A percentile compares a stretch with the other conserved stretches of the same genome.
Conservation (phyloP, 805 yeast genomes). For the Barnettozyma salicaria region DNA sequence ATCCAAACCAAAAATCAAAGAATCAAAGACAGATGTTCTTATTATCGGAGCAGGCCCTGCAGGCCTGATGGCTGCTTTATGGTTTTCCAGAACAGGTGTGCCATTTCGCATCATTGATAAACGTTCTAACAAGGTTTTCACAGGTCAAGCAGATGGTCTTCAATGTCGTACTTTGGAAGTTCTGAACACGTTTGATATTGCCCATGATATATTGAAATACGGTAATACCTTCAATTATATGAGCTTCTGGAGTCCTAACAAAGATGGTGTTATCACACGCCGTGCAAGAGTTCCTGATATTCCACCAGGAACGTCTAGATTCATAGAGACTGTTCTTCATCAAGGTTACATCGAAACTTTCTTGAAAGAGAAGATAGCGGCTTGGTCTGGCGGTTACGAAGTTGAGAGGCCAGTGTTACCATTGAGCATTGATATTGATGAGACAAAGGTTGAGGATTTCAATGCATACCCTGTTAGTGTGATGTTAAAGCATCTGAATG, state of each 20-base stretch:
- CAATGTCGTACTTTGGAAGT: conserved; percentile 3
- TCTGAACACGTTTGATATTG: conserved; percentile 1
- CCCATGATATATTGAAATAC: conserved; percentile 1
- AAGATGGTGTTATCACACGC: not conserved
- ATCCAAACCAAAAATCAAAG: not conserved
- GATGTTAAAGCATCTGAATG: conserved; percentile 1
- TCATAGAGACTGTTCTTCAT: conserved; percentile 1
- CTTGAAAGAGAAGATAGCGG: not conserved
- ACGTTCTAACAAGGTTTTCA: conserved; percentile 1
- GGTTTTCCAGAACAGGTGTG: not conserved
- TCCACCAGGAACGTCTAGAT: conserved; percentile 1
- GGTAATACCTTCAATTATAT: conserved; percentile 1
- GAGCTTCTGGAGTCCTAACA: conserved; percentile 1
- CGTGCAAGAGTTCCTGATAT: conserved; percentile 1
- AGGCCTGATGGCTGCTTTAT: conserved; percentile 2
- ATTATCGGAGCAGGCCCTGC: conserved; percentile 3
- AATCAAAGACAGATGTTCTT: not conserved
- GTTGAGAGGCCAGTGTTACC: conserved; percentile 2
- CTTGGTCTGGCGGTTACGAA: not conserved
- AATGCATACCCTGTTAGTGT: not conserved
- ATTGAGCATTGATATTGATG: not conserved
- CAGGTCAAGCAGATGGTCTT: conserved; percentile 2
- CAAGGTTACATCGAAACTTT: conserved; percentile 2
- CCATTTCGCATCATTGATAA: not conserved
- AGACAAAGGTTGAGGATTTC: not conserved